phyloP scores from a whole-genome alignment of 2,329 filamentous ascomycete genomes.

The Allantophomopsis cytisporea region DNA sequence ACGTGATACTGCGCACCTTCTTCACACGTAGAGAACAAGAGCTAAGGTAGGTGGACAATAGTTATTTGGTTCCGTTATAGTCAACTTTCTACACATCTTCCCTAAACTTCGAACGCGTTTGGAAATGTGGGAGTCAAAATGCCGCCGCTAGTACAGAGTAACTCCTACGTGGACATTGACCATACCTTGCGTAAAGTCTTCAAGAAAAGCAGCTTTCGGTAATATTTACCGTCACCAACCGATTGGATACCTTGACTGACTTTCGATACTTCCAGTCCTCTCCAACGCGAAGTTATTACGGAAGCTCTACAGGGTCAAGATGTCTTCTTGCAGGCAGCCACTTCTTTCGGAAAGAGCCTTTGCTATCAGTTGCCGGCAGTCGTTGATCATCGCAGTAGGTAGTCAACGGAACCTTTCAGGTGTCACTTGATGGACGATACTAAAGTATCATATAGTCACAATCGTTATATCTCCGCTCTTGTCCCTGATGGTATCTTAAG shows the following conservation, averaged over 20 bases:
- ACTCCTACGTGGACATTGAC: slow-evolving; percentile 50
- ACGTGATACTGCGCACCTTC: too few relatives aligned
- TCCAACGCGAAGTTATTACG: slow-evolving; percentile 77
- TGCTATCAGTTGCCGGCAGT: slow-evolving; percentile 90
- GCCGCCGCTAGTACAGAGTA: slow-evolving; percentile 25
- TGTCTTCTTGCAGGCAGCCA: slow-evolving; percentile 86
- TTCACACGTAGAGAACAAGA: too few relatives aligned
- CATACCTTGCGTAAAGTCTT: slow-evolving; percentile 65
- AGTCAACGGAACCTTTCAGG: background rate
- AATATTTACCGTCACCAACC: slow-evolving; percentile 5
- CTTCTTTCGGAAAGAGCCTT: slow-evolving; percentile 82
- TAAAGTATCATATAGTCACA: slow-evolving; percentile 44
- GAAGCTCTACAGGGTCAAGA: slow-evolving; percentile 73
- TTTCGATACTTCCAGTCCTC: slow-evolving; percentile 38
- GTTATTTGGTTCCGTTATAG: too few relatives aligned
- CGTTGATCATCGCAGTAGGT: slow-evolving; percentile 71
- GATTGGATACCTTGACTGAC: background rate
- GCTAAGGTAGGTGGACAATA: too few relatives aligned
- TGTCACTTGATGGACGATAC: background rate
- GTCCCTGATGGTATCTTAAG: slow-evolving; percentile 61
- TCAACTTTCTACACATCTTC: too few relatives aligned
- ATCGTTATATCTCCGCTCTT: slow-evolving; percentile 83
- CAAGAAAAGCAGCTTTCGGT: slow-evolving; percentile 62
- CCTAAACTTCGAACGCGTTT: too few relatives aligned
- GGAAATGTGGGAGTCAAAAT: slow-evolving; percentile 3